Percentiles rank a stretch among this genome's conserved stretches.
Evolutionary conservation across 192 early-diverging fungal species (phyloP).

Genomic region (Backusella luteola): DNA sequence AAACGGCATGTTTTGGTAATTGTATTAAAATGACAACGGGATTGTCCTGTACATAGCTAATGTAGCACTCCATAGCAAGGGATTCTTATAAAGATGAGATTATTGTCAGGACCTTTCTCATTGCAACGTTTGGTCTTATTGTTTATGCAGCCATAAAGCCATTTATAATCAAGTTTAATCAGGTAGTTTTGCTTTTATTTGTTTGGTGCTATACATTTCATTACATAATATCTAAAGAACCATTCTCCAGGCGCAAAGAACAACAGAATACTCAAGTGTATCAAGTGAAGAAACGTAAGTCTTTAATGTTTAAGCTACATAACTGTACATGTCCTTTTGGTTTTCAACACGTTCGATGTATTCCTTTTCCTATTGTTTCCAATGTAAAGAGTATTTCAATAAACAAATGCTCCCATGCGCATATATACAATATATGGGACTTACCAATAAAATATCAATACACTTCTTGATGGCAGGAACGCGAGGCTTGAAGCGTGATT

Average conservation of each 20-base stretch:
- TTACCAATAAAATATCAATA: constrained; percentile 85
- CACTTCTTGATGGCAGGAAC: constrained; percentile 95
- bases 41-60: not conserved
- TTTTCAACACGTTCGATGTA: constrained; percentile 89
- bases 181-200: constrained; percentile 30
- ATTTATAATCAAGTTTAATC: constrained; percentile 41
- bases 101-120: constrained; percentile 64
- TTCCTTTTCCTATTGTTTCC: constrained; percentile 76
- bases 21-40: not conserved
- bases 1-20: constrained; percentile 57
- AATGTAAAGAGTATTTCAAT: constrained; percentile 40
- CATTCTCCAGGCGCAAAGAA: not conserved
- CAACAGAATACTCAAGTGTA: not conserved
- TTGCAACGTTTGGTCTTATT: constrained; percentile 51
- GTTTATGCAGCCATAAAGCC: constrained; percentile 53
- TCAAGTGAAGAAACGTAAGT: not conserved
- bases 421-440: not conserved
- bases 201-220: not conserved
- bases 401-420: not conserved
- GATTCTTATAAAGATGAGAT: constrained; percentile 74
- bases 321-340: constrained; percentile 74
- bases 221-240: not conserved
- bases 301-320: constrained; percentile 60
- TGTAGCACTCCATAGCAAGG: constrained; percentile 38
- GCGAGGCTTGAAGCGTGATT: constrained; percentile 86